Base-by-base conservation (phyloP, 2,329 filamentous ascomycete genomes). In the Neonectria magnoliae region DNA sequence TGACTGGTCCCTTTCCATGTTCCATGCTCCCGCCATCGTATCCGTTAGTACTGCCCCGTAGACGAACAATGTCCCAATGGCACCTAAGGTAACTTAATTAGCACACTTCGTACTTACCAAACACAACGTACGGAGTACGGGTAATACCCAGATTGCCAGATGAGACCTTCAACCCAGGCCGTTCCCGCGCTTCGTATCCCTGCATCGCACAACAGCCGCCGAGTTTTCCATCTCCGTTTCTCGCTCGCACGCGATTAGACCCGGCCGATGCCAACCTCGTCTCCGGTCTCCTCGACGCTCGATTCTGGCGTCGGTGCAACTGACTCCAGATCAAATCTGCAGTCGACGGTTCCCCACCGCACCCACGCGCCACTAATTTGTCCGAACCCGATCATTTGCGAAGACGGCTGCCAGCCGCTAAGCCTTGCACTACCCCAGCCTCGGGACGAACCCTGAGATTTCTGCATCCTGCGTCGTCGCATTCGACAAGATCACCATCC, bases 321-420 rank as follows among this genome's bases (percentile, higher is more conserved):
- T 52, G 68, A 57, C 57, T 60, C 47, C 27, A 67, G 59, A 68
- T 71, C 66, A 71, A 57, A 59, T 64, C 53, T 68, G 68, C 62
- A 68, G 47, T 47, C 57, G 59, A 63, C 60, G 56, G 41, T 58
- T 61, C 66, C 63, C 55, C 59, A 56, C 68, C 45, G 67, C 57
- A 60, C 58, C 56, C 51, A 68, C 62, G 60, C 68, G 47, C 62
- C 58, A 44, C 59, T 55, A 47, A 64, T 64, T 63, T 57, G 36
- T 64, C 62, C 56, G 60, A 53, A 61, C 62, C 61, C 57, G 38
- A 31, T 56, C 44, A 44, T 31, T 60, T 58, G 51, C 58, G 55
- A 66, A 44, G 60, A 53, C 52, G 45, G 64, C 60, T 61, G 50
- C 61, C 31, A 64, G 31, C 62, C 65, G 53, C 55, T 59, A 57